Conservation (phyloP, 2,329 filamentous ascomycete species). For the Microdochium trichocladiopsis region DNA sequence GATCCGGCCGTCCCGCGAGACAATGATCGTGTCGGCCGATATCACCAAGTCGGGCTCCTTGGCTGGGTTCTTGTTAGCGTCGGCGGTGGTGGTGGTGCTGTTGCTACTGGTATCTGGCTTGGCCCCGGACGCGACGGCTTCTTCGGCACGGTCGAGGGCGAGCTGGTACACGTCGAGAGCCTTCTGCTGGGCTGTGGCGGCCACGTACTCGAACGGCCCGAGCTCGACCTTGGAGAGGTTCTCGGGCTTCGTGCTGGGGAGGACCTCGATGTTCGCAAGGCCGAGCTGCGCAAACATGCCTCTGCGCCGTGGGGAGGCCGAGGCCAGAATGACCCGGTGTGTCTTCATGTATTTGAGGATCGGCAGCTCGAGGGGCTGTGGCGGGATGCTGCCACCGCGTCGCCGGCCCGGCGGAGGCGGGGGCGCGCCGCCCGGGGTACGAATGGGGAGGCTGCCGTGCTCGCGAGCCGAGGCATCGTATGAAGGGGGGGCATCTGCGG, state of each 20-base stretch:
- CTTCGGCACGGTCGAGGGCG: conserved; percentile 28
- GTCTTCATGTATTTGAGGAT: conserved; percentile 69
- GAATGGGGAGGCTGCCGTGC: conserved; percentile 18
- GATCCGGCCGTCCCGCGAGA: conserved; percentile 66
- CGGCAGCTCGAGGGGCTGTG: conserved; percentile 70
- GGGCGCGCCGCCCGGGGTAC: conserved; percentile 3
- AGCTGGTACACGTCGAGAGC: conserved; percentile 62
- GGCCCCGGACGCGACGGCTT: no score
- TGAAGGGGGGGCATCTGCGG: conserved; percentile 35
- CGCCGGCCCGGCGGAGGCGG: conserved; percentile 9
- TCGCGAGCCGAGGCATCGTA: conserved; percentile 34
- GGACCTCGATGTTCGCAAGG: conserved; percentile 73
- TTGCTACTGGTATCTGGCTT: no score
- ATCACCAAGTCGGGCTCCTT: conserved; percentile 77
- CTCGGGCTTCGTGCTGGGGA: conserved; percentile 77
- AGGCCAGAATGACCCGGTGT: conserved; percentile 83
- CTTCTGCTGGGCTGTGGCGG: conserved; percentile 79
- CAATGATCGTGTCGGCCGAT: conserved; percentile 85
- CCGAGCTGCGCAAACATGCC: conserved; percentile 79
- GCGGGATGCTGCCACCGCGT: conserved; percentile 22
- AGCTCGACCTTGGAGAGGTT: conserved; percentile 70
- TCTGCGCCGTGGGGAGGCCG: conserved; percentile 76
- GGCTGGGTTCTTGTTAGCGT: conserved; percentile 2
- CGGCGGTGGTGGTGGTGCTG: background rate
- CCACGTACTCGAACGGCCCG: conserved; percentile 83